Conservation (phyloP, 2,329 filamentous ascomycete genomes). For the Penicillium sumatraense region DNA sequence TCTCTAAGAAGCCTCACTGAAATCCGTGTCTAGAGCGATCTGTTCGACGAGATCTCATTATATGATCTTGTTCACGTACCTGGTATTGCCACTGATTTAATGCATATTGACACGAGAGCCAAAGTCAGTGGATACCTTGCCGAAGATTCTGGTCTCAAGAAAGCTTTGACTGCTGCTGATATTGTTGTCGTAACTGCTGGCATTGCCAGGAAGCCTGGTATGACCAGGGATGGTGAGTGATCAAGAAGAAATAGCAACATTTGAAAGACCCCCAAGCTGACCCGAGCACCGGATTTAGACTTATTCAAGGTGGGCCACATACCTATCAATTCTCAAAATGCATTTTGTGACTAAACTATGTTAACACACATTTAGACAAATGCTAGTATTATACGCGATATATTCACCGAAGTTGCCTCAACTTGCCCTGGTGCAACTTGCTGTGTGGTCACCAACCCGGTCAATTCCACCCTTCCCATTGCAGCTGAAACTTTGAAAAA, state of each 20-base stretch:
- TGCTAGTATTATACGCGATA: slow-evolving; percentile 8
- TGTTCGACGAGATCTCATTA: slow-evolving; percentile 12
- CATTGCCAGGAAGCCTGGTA: slow-evolving; percentile 14
- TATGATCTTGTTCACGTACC: slow-evolving; percentile 12
- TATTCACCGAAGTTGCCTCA: slow-evolving; percentile 1
- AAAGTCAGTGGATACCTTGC: slow-evolving; percentile 12
- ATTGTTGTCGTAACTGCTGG: slow-evolving; percentile 11
- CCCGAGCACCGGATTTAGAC: too few relatives aligned
- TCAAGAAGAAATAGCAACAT: too few relatives aligned
- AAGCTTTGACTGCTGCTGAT: slow-evolving; percentile 7
- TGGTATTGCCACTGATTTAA: slow-evolving; percentile 13
- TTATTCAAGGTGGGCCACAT: background rate
- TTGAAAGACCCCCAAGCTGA: too few relatives aligned
- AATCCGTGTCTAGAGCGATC: background rate
- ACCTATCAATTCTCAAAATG: too few relatives aligned
- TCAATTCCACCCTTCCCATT: slow-evolving; percentile 9
- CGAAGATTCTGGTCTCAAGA: slow-evolving; percentile 3
- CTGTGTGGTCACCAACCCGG: slow-evolving; percentile 10
- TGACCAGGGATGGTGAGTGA: slow-evolving; percentile 15
- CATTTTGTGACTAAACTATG: too few relatives aligned
- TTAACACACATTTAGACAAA: slow-evolving; percentile 1
- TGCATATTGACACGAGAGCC: slow-evolving; percentile 11
- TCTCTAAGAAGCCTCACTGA: background rate
- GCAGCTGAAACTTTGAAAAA: slow-evolving; percentile 6
- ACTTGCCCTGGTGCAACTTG: slow-evolving; percentile 1